Conservation (phyloP, 179 eudicot genomes). For the Heliamphora pulchella region DNA sequence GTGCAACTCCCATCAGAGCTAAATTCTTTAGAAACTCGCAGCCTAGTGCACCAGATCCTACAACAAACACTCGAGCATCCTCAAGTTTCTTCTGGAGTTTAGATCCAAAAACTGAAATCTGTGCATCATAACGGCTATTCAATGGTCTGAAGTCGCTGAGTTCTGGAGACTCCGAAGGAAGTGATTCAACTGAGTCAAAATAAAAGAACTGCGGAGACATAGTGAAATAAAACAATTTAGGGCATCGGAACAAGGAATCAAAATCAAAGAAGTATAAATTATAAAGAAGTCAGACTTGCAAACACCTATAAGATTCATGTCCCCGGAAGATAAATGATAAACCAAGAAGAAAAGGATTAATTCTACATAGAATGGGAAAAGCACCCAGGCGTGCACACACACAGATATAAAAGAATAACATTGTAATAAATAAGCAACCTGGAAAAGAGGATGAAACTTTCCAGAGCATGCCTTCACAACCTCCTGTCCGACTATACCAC, state of each 20-base stretch:
- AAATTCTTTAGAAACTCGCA: slow-evolving; percentile 88
- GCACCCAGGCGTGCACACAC: neutral
- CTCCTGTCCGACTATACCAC: slow-evolving; percentile 97
- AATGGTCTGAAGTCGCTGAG: slow-evolving; percentile 61
- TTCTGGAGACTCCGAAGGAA: slow-evolving; percentile 63
- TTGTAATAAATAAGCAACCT: slow-evolving; percentile 39
- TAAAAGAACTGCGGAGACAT: slow-evolving; percentile 62
- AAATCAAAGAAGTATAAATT: neutral
- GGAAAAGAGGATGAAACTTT: slow-evolving; percentile 88
- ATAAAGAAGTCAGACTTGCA: slow-evolving; percentile 10
- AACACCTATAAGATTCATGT: neutral
- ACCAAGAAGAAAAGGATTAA: neutral
- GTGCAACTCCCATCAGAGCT: slow-evolving; percentile 90
- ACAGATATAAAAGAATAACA: neutral
- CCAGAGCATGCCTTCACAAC: slow-evolving; percentile 97
- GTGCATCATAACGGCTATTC: slow-evolving; percentile 89
- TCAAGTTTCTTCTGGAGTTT: slow-evolving; percentile 88
- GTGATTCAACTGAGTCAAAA: slow-evolving; percentile 92
- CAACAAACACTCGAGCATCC: slow-evolving; percentile 63
- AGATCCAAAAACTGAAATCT: slow-evolving; percentile 84
- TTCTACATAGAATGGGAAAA: neutral
- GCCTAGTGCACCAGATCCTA: slow-evolving; percentile 95
- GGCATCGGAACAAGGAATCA: neutral
- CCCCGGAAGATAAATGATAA: neutral
- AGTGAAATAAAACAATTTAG: neutral